phyloP scores from a whole-genome alignment of 805 yeast genomes.

The Suhomyces sp. region DNA sequence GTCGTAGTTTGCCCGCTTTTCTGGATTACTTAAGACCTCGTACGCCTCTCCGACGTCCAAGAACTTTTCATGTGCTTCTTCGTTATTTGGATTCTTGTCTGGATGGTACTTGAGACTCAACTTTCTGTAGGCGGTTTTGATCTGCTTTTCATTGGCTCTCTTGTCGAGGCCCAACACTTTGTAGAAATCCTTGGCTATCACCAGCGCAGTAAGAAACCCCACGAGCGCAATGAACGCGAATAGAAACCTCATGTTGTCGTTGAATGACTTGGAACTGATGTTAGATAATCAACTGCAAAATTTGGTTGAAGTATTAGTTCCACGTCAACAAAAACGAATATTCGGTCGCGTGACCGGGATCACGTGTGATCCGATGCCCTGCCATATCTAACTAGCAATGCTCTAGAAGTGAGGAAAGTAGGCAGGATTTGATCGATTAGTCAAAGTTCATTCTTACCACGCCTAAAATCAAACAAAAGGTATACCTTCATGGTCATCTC shows the following conservation, averaged over 20 bases:
- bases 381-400: no score
- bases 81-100: conserved; percentile 78
- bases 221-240: conserved; percentile 7
- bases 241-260: conserved; percentile 5
- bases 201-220: conserved; percentile 11
- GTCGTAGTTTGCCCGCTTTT: conserved; percentile 70
- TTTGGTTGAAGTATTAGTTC: conserved; percentile 2
- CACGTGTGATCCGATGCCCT: neutral
- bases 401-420: no score
- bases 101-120: conserved; percentile 89
- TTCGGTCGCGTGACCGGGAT: conserved; percentile 1
- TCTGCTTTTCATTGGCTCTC: conserved; percentile 74
- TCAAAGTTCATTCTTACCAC: no score
- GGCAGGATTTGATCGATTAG: no score
- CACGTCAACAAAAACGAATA: conserved; percentile 6
- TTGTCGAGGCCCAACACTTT: conserved; percentile 65
- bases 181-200: conserved; percentile 46
- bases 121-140: conserved; percentile 80
- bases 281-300: conserved; percentile 1
- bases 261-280: no score
- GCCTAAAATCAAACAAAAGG: no score
- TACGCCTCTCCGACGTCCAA: conserved; percentile 93
- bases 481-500: no score
- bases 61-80: conserved; percentile 80
- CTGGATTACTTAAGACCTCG: conserved; percentile 73